These are phyloP conservation scores for Closterium sp. DNA, from an alignment of 139 green algal species.

Conservation along the genomic window DNA sequence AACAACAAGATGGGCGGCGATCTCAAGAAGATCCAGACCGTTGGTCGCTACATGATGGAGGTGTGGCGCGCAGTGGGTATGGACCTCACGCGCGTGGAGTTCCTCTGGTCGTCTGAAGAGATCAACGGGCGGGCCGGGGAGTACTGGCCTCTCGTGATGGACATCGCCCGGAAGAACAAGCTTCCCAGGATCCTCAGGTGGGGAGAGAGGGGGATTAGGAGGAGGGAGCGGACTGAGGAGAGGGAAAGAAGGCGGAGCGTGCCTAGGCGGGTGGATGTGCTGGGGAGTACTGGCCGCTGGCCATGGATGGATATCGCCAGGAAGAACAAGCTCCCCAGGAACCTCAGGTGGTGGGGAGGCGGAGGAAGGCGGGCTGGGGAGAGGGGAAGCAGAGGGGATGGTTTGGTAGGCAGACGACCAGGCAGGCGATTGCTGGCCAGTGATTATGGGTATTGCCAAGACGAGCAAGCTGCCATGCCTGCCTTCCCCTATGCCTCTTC, in stretches of 20 bases:
- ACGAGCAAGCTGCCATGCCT: too few relatives aligned
- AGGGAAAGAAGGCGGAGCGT: neutral
- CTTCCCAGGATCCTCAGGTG: slow-evolving; percentile 53
- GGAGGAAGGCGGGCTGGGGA: too few relatives aligned
- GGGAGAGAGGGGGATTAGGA: neutral
- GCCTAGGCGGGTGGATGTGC: slow-evolving; percentile 6
- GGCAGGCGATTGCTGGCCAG: too few relatives aligned
- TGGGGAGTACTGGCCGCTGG: slow-evolving; percentile 62
- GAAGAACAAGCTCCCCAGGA: slow-evolving; percentile 55
- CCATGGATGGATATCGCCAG: slow-evolving; percentile 63
- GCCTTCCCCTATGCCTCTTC: too few relatives aligned
- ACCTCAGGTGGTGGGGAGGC: slow-evolving; percentile 41
- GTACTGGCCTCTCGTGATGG: slow-evolving; percentile 66
- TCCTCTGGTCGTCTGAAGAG: slow-evolving; percentile 62
- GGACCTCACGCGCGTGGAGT: slow-evolving; percentile 74
- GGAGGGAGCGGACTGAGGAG: neutral
- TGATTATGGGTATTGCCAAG: too few relatives aligned
- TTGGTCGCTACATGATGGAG: slow-evolving; percentile 94
- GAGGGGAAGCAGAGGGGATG: too few relatives aligned
- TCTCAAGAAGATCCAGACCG: slow-evolving; percentile 96
- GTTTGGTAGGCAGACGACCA: too few relatives aligned
- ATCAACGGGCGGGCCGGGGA: slow-evolving; percentile 56
- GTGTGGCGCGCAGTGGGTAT: slow-evolving; percentile 99
- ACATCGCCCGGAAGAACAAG: slow-evolving; percentile 62
- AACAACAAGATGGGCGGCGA: slow-evolving; percentile 99